Conservation (phyloP, 371 early-diverging fungal genomes). For the Lichtheimia ramosa region DNA sequence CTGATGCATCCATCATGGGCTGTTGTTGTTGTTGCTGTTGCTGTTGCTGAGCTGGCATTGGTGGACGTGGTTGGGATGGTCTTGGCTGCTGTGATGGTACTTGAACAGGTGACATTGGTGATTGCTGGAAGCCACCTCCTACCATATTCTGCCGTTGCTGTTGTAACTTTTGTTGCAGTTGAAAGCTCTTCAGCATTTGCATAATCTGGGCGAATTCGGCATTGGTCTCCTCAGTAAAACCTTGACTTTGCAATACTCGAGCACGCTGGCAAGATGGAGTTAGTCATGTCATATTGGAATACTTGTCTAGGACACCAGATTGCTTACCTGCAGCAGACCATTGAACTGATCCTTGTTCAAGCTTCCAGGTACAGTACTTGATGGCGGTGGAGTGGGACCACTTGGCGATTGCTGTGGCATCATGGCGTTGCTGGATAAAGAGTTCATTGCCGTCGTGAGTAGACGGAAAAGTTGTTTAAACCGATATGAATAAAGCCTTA, state of each 20-base stretch:
- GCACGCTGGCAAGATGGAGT: conserved; percentile 25
- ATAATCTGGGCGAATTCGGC: conserved; percentile 68
- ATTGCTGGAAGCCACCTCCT: background rate
- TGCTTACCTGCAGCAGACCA: conserved; percentile 36
- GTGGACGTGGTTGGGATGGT: conserved; percentile 5
- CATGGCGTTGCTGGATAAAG: conserved; percentile 7
- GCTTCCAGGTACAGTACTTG: conserved; percentile 19
- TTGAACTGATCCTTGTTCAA: conserved; percentile 39
- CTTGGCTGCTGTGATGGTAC: conserved; percentile 8
- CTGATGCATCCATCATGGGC: conserved; percentile 10
- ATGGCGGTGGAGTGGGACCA: background rate
- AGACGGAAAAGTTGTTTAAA: background rate
- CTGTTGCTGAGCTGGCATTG: conserved; percentile 13
- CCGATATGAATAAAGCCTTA: background rate
- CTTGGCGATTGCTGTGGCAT: conserved; percentile 5
- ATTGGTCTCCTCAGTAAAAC: conserved; percentile 70
- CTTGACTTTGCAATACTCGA: conserved; percentile 48
- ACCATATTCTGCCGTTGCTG: conserved; percentile 2
- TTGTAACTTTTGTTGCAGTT: conserved; percentile 28
- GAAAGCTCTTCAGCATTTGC: conserved; percentile 53
- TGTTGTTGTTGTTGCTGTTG: conserved; percentile 14
- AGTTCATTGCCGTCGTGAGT: background rate
- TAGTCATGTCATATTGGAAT: background rate
- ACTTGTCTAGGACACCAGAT: background rate
- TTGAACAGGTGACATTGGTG: conserved; percentile 13